Conservation (phyloP, 1,284 basidiomycete species). For the Ceratobasidium sp. region DNA sequence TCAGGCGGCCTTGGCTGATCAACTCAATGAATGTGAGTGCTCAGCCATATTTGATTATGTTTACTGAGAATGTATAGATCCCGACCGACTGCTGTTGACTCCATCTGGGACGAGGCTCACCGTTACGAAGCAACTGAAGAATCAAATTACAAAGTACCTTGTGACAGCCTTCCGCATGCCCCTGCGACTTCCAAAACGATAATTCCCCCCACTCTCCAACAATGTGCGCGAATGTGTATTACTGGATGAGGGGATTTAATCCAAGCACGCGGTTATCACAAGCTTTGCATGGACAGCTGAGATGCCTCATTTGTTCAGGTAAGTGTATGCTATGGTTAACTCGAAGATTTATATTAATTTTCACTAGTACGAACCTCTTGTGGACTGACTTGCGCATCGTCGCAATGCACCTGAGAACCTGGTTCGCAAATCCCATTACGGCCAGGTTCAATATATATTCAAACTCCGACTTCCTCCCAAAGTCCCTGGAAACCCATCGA, state of each 20-base stretch:
- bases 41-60: neutral
- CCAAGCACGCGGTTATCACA: neutral
- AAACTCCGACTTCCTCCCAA: conserved; percentile 44
- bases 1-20: neutral
- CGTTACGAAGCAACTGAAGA: neutral
- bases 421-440: conserved; percentile 44
- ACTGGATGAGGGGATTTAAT: neutral
- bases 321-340: neutral
- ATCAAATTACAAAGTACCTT: neutral
- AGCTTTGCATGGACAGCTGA: neutral
- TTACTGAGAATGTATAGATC: neutral
- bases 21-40: neutral
- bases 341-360: neutral
- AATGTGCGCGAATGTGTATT: neutral
- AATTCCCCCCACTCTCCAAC: neutral
- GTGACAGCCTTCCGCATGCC: neutral
- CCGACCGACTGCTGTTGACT: neutral
- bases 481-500: conserved; percentile 44
- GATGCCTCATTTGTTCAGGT: conserved; percentile 11
- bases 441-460: conserved; percentile 49
- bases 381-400: neutral
- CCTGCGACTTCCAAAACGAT: neutral
- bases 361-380: conserved; percentile 1
- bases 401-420: conserved; percentile 1
- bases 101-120: neutral